Percentiles rank a stretch among this genome's conserved stretches.
Conservation (phyloP, 225 moss, liverwort and hornwort genomes). For the Physcomitrium patens region DNA sequence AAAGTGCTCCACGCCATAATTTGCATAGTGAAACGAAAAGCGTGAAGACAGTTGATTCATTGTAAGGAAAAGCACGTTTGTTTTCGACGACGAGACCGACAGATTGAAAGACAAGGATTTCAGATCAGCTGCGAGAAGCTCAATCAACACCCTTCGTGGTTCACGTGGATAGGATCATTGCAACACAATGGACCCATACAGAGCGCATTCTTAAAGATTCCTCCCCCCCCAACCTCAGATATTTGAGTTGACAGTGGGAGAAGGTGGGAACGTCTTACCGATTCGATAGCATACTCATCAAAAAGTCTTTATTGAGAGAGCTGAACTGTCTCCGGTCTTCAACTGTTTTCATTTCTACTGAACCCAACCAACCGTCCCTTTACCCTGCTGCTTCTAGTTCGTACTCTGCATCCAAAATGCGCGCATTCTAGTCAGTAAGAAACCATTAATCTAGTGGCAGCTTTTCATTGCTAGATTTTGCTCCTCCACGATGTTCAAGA, state of each 20-base stretch:
- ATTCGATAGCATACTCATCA: too few relatives aligned
- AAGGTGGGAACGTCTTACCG: too few relatives aligned
- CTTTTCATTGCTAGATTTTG: neutral
- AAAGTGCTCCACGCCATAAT: neutral
- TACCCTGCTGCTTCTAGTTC: neutral
- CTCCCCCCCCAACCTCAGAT: neutral
- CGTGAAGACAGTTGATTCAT: neutral
- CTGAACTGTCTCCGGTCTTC: too few relatives aligned
- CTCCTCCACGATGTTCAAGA: neutral
- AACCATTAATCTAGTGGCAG: neutral
- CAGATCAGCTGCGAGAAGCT: constrained; percentile 4
- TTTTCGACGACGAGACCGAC: neutral
- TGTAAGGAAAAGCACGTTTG: neutral
- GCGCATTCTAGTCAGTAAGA: neutral
- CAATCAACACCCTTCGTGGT: neutral
- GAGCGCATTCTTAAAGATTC: neutral
- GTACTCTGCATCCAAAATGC: neutral
- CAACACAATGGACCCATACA: neutral
- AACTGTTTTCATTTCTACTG: neutral
- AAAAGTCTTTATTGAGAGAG: too few relatives aligned
- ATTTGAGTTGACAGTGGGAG: too few relatives aligned
- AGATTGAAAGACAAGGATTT: neutral
- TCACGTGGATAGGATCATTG: neutral
- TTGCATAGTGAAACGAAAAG: neutral
- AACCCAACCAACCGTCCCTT: neutral